Evolutionary conservation across 306 rosid species (phyloP).

Genomic region (Vachellia collinsii): DNA sequence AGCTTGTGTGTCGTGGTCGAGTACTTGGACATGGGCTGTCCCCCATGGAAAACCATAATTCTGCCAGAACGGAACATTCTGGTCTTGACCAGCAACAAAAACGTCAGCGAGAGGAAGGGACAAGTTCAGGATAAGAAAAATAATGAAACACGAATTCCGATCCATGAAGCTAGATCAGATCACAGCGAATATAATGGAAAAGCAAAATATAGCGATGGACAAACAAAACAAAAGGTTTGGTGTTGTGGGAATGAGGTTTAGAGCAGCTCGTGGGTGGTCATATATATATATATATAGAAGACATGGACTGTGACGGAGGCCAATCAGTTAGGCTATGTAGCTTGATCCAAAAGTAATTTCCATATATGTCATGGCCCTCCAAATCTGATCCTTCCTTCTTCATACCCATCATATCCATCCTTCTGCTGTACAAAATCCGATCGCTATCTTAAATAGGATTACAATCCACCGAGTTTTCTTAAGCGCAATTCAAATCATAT

Average conservation of each 20-base stretch:
- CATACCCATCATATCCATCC: too few relatives aligned
- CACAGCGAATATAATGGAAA: background rate
- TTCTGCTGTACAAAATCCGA: too few relatives aligned
- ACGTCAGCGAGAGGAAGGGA: background rate
- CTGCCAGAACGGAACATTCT: conserved; percentile 15
- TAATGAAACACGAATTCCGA: background rate
- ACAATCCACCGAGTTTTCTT: background rate
- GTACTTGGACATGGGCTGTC: background rate
- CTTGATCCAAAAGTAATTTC: background rate
- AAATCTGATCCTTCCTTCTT: background rate
- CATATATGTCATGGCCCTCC: background rate
- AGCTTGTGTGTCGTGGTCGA: conserved; percentile 25
- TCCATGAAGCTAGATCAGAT: background rate
- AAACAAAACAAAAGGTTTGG: background rate
- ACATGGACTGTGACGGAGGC: background rate
- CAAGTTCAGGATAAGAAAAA: background rate
- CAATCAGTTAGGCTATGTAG: background rate
- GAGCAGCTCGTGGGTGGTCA: background rate
- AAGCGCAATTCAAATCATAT: background rate
- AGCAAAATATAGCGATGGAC: too few relatives aligned
- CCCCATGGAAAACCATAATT: conserved; percentile 34
- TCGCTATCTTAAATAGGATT: too few relatives aligned
- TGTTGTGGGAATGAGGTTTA: background rate
- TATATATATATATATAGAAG: background rate
- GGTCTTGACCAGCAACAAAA: background rate